phyloP scores from a whole-genome alignment of 179 eudicot species.

The Beta lomatogona region DNA sequence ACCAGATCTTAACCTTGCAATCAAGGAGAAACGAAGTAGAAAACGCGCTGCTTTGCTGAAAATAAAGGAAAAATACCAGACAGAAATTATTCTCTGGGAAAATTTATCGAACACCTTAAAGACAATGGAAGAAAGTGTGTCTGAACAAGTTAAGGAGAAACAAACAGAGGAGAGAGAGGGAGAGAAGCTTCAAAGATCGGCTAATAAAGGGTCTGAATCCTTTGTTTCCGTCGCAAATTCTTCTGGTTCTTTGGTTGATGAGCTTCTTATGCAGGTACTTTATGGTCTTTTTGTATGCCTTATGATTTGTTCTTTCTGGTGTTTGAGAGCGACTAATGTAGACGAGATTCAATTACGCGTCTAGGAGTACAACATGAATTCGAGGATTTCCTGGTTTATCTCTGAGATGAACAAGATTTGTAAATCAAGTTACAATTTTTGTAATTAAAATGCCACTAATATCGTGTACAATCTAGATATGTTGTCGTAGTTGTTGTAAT shows the following conservation, averaged over 20 bases:
- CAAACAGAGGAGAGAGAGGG: constrained; percentile 8
- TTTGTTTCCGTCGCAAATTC: neutral
- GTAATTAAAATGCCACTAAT: no score
- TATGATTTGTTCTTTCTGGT: neutral
- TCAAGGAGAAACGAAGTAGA: constrained; percentile 2
- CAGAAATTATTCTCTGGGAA: constrained; percentile 66
- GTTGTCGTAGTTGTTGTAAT: no score
- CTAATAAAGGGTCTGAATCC: neutral
- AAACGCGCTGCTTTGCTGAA: constrained; percentile 27
- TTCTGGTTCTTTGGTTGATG: constrained; percentile 29
- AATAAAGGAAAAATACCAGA: constrained; percentile 49
- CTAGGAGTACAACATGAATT: no score
- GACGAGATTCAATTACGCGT: neutral
- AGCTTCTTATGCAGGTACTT: constrained; percentile 50
- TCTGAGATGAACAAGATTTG: no score
- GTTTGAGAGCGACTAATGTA: neutral
- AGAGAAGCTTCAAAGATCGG: constrained; percentile 4
- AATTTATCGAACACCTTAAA: constrained; percentile 57
- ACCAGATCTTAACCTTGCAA: constrained; percentile 42
- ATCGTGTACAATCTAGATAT: no score
- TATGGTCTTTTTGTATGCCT: neutral
- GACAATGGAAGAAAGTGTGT: constrained; percentile 36
- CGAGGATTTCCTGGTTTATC: no score
- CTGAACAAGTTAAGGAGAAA: constrained; percentile 1
- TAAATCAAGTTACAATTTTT: no score